These are phyloP conservation scores for Colletotrichum tofieldiae DNA, from an alignment of 2,329 filamentous ascomycete genomes.

Conservation along the genomic window DNA sequence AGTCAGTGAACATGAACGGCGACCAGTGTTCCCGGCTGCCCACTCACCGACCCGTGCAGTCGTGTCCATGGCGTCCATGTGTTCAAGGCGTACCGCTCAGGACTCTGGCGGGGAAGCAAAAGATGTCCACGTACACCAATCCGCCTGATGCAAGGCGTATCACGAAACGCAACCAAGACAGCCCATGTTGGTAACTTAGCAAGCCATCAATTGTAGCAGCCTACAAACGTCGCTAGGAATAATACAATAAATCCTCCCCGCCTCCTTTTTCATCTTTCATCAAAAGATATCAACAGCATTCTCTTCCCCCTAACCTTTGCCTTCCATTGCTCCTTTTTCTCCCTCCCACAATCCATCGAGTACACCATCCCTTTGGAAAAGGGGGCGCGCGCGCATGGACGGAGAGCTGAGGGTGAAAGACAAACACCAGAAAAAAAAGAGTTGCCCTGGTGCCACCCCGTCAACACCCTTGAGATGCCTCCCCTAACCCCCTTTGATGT, in stretches of 20 bases:
- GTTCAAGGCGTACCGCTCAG: background rate
- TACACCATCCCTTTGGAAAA: background rate
- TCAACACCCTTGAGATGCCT: constrained; percentile 17
- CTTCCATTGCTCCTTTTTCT: background rate
- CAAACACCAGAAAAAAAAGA: background rate
- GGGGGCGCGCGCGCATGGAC: background rate
- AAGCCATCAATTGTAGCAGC: constrained; percentile 38
- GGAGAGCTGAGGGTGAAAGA: background rate
- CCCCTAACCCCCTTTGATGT: constrained; percentile 14
- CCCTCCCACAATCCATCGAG: constrained; percentile 1
- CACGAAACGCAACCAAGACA: background rate
- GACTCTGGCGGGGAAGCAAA: background rate
- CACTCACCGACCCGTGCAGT: too few species aligned
- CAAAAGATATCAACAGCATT: constrained; percentile 3
- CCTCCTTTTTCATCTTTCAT: constrained; percentile 19
- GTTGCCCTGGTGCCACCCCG: constrained; percentile 2
- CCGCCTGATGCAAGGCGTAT: background rate
- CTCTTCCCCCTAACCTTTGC: background rate
- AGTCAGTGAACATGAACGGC: too few species aligned
- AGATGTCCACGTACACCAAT: background rate
- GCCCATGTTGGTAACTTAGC: constrained; percentile 18
- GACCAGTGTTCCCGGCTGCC: too few species aligned
- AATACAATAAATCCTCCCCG: constrained; percentile 26
- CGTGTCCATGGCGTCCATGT: background rate
- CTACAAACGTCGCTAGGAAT: constrained; percentile 24